Base-by-base conservation (phyloP, 768 basidiomycete species). In the Suillus fuscotomentosus region DNA sequence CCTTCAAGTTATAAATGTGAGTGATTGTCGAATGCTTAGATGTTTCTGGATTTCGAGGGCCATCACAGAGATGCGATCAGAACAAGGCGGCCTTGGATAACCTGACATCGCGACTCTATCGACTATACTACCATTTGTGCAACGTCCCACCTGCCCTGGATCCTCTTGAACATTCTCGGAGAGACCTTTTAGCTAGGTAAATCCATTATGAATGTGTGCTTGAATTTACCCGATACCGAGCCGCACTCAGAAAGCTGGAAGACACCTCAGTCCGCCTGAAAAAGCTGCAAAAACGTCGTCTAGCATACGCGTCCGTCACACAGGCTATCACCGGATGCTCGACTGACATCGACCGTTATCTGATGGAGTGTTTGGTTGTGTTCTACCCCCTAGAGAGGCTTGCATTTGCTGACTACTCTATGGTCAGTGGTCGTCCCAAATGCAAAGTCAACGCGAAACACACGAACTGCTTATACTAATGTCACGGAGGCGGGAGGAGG, bases 401-500 rank as follows among this genome's bases (percentile, higher is more conserved):
- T 38, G 7, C n/a, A 56, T 56, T 22, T 56, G 0, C 55, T 56
- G 7, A 56, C 7, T 14, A 13, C 6, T 56, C 7, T 20, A 20
- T 38, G 36, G 6, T 15, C 5, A 56, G 55, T 56, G 1, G 17
- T 39, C 38, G 2, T 38, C 36, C 0, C 55, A 38, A 24, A 56
- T 38, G 14, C 13, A 14, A 38, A 31, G 2, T 53, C 55, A 38
- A 14, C 7, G 3, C 2, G 34, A 38, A 14, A 36, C 13, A 55
- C 20, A 8, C 14, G 55, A 39, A 56, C 1, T 38, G 1, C 14
- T 10, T 9, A 17, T 20, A n/a, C n/a, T n/a, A 2, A 31, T 9
- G 5, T 24, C 3, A 8, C 51, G 9, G 17, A 31, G 51, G 27
- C 9, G 27, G n/a, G n/a, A 14, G n/a, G 13, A 5, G 72, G 72